Evolutionary conservation across 1,284 basidiomycete species (phyloP).

Genomic region (Microbotryum intermedium): DNA sequence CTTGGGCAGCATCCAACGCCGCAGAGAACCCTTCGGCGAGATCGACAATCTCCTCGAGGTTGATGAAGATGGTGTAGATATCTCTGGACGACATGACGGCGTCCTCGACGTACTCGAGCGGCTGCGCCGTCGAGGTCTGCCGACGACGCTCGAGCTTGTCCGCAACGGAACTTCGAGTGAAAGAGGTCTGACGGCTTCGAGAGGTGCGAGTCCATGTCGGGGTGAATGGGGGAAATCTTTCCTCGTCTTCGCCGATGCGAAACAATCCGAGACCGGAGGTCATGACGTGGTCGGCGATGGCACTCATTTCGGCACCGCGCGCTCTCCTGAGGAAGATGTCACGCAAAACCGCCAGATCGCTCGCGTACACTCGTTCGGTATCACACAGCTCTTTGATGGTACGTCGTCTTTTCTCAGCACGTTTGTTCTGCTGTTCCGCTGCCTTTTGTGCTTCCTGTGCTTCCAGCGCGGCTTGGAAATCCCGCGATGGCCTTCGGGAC

Average conservation of each 20-base stretch:
- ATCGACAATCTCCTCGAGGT: slow-evolving; percentile 38
- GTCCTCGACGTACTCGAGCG: slow-evolving; percentile 6
- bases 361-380: slow-evolving; percentile 39
- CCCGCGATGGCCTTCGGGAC: too few relatives aligned
- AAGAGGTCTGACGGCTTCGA: background rate
- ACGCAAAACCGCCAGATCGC: slow-evolving; percentile 39
- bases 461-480: background rate
- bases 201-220: background rate
- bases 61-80: slow-evolving; percentile 40
- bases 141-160: background rate
- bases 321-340: slow-evolving; percentile 41
- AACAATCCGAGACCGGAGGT: slow-evolving; percentile 22
- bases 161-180: background rate
- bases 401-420: slow-evolving; percentile 35
- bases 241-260: background rate
- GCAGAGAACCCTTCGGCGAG: slow-evolving; percentile 38
- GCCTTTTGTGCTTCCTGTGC: slow-evolving; percentile 4
- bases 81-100: slow-evolving; percentile 37
- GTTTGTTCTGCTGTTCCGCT: slow-evolving; percentile 30
- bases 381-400: slow-evolving; percentile 37
- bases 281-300: slow-evolving; percentile 30
- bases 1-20: slow-evolving; percentile 33
- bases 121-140: background rate
- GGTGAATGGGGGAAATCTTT: too few relatives aligned
- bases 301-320: slow-evolving; percentile 28